Percentiles rank a stretch among this genome's conserved stretches.
These are phyloP conservation scores for Naganishia friedmannii DNA, from an alignment of 768 basidiomycete genomes.

Conservation along the genomic window DNA sequence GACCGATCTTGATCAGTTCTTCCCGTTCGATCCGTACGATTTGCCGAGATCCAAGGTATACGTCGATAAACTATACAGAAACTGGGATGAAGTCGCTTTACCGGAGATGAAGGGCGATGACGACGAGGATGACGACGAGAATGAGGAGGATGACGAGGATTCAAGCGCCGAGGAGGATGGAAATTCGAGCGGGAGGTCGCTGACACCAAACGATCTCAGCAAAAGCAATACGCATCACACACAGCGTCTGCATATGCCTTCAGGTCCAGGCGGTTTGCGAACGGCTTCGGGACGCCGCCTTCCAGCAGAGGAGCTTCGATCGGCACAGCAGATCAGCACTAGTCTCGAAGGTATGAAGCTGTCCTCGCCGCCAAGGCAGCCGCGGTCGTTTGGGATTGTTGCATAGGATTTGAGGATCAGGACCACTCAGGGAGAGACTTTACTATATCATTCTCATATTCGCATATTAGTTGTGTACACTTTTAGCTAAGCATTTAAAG, in stretches of 20 bases:
- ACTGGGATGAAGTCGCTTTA: slow-evolving; percentile 79
- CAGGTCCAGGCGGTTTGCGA: neutral
- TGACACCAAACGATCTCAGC: neutral
- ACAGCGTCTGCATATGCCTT: neutral
- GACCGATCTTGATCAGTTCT: slow-evolving; percentile 83
- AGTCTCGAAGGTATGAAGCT: slow-evolving; percentile 29
- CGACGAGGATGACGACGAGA: slow-evolving; percentile 56
- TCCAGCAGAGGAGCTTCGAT: slow-evolving; percentile 10
- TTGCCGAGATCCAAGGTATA: slow-evolving; percentile 73
- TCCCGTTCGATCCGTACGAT: slow-evolving; percentile 96
- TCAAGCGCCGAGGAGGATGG: neutral
- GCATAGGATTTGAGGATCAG: neutral
- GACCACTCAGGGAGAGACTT: neutral
- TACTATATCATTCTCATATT: too few species aligned
- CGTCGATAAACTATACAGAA: slow-evolving; percentile 79
- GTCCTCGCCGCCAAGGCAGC: slow-evolving; percentile 10
- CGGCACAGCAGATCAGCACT: slow-evolving; percentile 25
- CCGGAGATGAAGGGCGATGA: slow-evolving; percentile 70
- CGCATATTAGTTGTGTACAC: neutral
- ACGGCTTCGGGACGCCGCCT: slow-evolving; percentile 10
- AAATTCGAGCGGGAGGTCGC: neutral
- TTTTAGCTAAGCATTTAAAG: neutral
- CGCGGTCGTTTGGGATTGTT: slow-evolving; percentile 12
- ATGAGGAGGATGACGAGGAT: slow-evolving; percentile 29
- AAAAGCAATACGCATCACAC: neutral